Evolutionary conservation across 2,329 filamentous ascomycete genomes (phyloP).

Genomic region (Sporothrix dimorphospora): DNA sequence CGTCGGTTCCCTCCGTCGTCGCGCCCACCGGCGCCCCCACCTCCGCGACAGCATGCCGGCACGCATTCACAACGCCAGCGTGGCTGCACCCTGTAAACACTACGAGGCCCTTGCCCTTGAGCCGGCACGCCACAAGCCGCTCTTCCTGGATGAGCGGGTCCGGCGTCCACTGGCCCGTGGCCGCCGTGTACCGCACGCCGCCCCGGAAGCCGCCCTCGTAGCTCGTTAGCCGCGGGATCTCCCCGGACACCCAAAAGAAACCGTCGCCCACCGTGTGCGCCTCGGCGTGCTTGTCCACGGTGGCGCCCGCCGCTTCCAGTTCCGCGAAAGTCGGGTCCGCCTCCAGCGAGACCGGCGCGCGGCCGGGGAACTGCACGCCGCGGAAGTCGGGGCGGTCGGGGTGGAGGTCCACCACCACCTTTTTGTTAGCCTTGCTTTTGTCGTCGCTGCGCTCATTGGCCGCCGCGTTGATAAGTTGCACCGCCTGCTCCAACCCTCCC

Average conservation of each 20-base stretch:
- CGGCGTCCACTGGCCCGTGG: slow-evolving; percentile 48
- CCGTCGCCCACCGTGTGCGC: slow-evolving; percentile 52
- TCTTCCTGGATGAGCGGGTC: slow-evolving; percentile 57
- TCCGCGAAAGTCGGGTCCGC: slow-evolving; percentile 56
- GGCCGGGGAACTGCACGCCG: slow-evolving; percentile 47
- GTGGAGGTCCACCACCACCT: slow-evolving; percentile 54
- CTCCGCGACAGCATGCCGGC: slow-evolving; percentile 50
- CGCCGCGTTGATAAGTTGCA: too few species aligned
- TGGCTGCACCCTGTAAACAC: slow-evolving; percentile 61
- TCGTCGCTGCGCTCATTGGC: slow-evolving; percentile 26
- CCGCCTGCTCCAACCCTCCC: slow-evolving; percentile 54
- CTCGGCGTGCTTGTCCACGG: slow-evolving; percentile 44
- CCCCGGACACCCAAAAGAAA: slow-evolving; percentile 57
- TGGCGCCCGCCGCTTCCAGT: slow-evolving; percentile 48
- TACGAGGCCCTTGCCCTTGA: slow-evolving; percentile 59
- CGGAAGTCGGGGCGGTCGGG: slow-evolving; percentile 55
- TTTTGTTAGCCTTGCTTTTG: slow-evolving; percentile 29
- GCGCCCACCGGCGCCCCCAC: too few species aligned
- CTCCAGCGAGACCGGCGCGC: slow-evolving; percentile 52
- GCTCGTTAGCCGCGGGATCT: slow-evolving; percentile 54
- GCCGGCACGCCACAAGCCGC: slow-evolving; percentile 55
- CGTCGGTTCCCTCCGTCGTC: too few species aligned
- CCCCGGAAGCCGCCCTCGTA: slow-evolving; percentile 54
- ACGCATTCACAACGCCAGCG: slow-evolving; percentile 57
- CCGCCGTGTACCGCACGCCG: slow-evolving; percentile 48